These are phyloP conservation scores for Ehretia macrophylla DNA, from an alignment of 257 asterid genomes.

Conservation along the genomic window DNA sequence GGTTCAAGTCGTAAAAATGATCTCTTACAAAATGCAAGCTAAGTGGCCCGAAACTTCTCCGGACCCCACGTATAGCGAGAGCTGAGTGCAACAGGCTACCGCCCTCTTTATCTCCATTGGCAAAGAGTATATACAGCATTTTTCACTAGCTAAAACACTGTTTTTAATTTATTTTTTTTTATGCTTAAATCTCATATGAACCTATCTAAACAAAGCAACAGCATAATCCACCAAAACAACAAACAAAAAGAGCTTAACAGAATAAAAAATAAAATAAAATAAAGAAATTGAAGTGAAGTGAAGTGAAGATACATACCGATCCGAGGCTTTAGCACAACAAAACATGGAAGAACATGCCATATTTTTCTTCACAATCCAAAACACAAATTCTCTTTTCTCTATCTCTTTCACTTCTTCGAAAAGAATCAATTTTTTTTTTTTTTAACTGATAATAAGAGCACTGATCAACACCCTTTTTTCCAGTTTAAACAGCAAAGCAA, in stretches of 20 bases:
- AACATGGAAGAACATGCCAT: constrained; percentile 53
- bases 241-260: too few species aligned
- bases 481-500: not conserved
- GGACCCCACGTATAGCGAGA: too few species aligned
- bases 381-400: constrained; percentile 15
- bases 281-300: too few species aligned
- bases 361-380: constrained; percentile 8
- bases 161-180: too few species aligned
- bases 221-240: not conserved
- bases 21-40: too few species aligned
- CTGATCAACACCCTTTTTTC: constrained; percentile 11
- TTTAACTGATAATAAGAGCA: not conserved
- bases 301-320: constrained; percentile 46
- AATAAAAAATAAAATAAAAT: not conserved
- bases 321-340: constrained; percentile 60
- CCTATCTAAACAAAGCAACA: not conserved
- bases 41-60: too few species aligned
- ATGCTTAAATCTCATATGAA: not conserved
- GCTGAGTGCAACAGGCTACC: too few species aligned
- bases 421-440: not conserved
- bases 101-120: too few species aligned
- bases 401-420: constrained; percentile 13
- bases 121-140: too few species aligned
- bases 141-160: too few species aligned
- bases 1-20: too few species aligned